Base-by-base conservation (phyloP, 305 asterid species). In the Fraxinus sp. region DNA sequence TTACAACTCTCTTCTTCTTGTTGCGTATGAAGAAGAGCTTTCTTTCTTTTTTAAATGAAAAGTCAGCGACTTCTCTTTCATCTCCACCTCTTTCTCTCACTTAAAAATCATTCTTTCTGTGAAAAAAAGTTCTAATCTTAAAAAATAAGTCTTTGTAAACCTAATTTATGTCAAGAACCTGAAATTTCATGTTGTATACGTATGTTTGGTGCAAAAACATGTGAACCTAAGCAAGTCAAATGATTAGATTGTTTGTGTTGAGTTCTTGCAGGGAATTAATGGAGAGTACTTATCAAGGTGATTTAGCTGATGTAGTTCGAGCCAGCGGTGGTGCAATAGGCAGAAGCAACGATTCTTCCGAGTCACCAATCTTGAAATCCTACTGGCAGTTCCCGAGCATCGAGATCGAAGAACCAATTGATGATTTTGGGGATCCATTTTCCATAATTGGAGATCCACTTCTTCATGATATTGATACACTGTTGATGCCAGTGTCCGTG, bases 251-350 rank as follows among this genome's bases (percentile, higher is more conserved):
- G 18, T 36, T 57, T 52, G 57, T 68, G 66, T 30, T 55, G 72
- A 26, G 43, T 84, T 88, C 37, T 20, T 43, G 83, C 86, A 78
- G 79, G 79, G 55, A n/a, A 64, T 10, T 64, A 22, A 92, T 91
- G 94, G 92, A 90, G 77, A 9, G 14, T 41, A 88, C 87, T 77
- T 88, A 84, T 81, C 86, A 89, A 88, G 98, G 98, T 24, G 97
- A 94, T 83, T 85, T 94, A 83, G 86, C 93, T 26, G 98, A 94
- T 78, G 85, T 94, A 33, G 81, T 94, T 82, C 89, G 92, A 30
- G 91, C 90, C 80, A 82, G 85, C 72, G 20, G 87, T 75, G 75
- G 78, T 39, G 18, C 2, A 16, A 74, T 30, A 11, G 83, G 82
- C 16, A 43, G 81, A 71, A 18, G 77, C 77, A 13, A 64, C 35